Evolutionary conservation across 768 basidiomycete genomes (phyloP).

Genomic region (Crassisporium funariophilum): DNA sequence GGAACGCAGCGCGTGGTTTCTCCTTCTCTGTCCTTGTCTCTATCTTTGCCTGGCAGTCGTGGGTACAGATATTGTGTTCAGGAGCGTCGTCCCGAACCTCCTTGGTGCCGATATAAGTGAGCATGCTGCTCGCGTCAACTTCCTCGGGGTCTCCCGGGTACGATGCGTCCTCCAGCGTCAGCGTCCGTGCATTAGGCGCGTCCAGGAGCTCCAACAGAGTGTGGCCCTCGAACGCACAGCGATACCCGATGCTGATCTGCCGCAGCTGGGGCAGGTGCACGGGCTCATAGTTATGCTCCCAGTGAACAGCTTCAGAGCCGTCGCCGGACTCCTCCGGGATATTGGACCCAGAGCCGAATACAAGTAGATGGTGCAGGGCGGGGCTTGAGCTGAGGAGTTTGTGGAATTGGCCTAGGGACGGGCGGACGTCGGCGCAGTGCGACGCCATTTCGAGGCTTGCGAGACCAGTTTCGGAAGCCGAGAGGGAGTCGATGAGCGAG

Average conservation of each 20-base stretch:
- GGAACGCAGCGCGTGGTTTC: not conserved
- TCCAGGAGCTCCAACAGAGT: slow-evolving; percentile 41
- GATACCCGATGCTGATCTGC: slow-evolving; percentile 46
- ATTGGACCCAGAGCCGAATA: slow-evolving; percentile 51
- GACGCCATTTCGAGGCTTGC: slow-evolving; percentile 50
- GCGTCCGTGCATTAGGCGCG: slow-evolving; percentile 37
- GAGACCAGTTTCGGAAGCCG: slow-evolving; percentile 19
- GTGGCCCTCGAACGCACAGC: slow-evolving; percentile 38
- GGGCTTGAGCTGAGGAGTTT: slow-evolving; percentile 43
- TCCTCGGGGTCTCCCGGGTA: slow-evolving; percentile 43
- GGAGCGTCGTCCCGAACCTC: slow-evolving; percentile 6
- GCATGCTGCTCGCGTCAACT: slow-evolving; percentile 41
- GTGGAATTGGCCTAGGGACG: slow-evolving; percentile 44
- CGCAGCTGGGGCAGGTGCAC: slow-evolving; percentile 40
- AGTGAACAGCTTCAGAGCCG: slow-evolving; percentile 8
- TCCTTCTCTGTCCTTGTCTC: not conserved
- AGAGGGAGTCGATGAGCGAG: slow-evolving; percentile 38
- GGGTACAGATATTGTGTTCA: no score
- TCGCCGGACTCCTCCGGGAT: slow-evolving; percentile 29
- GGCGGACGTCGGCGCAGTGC: slow-evolving; percentile 57
- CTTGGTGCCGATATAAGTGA: slow-evolving; percentile 40
- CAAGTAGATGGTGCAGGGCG: slow-evolving; percentile 41
- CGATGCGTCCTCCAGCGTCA: slow-evolving; percentile 48
- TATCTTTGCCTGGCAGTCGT: no score
- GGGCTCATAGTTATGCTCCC: slow-evolving; percentile 25